Evolutionary conservation across 495 filamentous ascomycete species (phyloP).

Genomic region (Apiosordaria backusii): DNA sequence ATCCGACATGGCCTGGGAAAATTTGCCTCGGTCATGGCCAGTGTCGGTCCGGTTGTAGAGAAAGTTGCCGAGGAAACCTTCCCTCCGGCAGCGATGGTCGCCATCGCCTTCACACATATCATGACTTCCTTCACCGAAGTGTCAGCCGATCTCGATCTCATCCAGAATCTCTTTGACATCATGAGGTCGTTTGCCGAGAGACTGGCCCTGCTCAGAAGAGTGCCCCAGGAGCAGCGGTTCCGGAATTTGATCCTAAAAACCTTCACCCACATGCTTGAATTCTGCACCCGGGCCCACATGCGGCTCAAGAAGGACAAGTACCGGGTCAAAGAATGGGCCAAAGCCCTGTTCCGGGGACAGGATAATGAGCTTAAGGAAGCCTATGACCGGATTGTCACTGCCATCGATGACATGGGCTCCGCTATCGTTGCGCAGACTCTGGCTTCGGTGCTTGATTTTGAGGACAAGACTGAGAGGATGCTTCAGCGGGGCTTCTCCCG

Average conservation of each 20-base stretch:
- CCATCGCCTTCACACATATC: slow-evolving; percentile 6
- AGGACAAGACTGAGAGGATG: slow-evolving; percentile 4
- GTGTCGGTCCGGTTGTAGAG: background rate
- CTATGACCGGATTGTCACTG: slow-evolving; percentile 5
- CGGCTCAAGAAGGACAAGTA: slow-evolving; percentile 8
- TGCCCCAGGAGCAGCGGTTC: slow-evolving; percentile 6
- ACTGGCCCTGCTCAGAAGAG: background rate
- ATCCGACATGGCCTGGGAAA: background rate
- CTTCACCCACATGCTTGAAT: slow-evolving; percentile 4
- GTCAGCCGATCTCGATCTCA: slow-evolving; percentile 1
- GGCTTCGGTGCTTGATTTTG: background rate
- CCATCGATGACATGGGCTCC: slow-evolving; percentile 6
- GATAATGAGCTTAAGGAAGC: background rate
- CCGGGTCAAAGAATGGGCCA: slow-evolving; percentile 6
- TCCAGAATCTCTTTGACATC: slow-evolving; percentile 7
- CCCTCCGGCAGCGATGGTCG: slow-evolving; percentile 1
- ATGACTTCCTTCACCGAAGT: slow-evolving; percentile 8
- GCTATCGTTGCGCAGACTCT: slow-evolving; percentile 4
- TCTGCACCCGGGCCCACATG: slow-evolving; percentile 3
- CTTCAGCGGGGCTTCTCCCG: slow-evolving; percentile 7
- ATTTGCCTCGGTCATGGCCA: slow-evolving; percentile 4
- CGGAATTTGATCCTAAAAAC: slow-evolving; percentile 8
- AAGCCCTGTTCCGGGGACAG: slow-evolving; percentile 7
- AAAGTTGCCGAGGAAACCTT: background rate
- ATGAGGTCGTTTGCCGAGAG: slow-evolving; percentile 9